Evolutionary conservation across 441 rosid species (phyloP), one percentile per base, ranked within the genome.

Genomic region (Gossypium davidsonii): DNA sequence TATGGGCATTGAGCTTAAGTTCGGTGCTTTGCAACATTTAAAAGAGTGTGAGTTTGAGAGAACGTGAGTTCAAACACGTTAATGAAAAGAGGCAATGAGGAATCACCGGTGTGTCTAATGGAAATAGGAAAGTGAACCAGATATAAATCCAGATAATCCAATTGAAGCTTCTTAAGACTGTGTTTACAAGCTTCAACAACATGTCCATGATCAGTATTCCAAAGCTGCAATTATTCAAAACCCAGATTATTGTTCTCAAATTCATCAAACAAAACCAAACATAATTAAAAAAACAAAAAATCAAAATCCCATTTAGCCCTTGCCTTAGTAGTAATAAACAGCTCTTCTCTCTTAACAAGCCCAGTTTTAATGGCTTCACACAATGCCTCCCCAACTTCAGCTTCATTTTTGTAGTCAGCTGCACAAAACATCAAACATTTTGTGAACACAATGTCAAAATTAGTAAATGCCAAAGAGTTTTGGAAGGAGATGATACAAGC

Each of bases 151-250:
- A 94, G 85, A 77, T 92, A 94, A 78, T 94, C 94, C 53, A 90
- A 90, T 84, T 80, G 93, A 73, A 94, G 96, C 79, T 94, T 92
- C 82, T 87, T 89, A 69, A 92, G 85, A 81, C 97, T 92, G 77
- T 85, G 91, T 75, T 87, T 89, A 82, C 97, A 94, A 0, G 98
- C 98, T 83, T 90, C 97, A 4, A 84, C 57, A 48, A 90, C 94
- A 80, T 94, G 97, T 4, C 92, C 91, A 55, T 94, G 98, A 72
- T 94, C 98, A 14, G 97, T 90, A 78, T 90, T 94, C 98, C 98
- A 94, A 9, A 92, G 90, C 97, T 91, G 88, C 78, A 67, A 76
- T 17, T 53, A 15, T 18, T 53, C 25, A 52, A 52, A 17, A 34
- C 39, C 57, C 57, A 17, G 21, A 52, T 52, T 52, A 34, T 34